Conservation (phyloP, 1,284 basidiomycete genomes). For the Porodaedalea pini region DNA sequence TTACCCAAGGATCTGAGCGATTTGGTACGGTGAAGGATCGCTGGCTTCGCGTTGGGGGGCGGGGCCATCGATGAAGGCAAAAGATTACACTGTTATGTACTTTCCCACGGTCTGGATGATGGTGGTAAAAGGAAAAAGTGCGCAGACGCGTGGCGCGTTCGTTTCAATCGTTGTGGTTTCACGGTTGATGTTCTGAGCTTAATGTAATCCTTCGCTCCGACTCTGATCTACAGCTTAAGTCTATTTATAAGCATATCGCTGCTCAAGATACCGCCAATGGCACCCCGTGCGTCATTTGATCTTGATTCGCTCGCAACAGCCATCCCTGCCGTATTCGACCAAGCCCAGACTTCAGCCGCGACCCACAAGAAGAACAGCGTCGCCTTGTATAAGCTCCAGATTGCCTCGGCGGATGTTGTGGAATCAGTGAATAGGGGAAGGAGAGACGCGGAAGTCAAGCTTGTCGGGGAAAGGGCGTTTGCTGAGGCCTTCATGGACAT, state of each 20-base stretch:
- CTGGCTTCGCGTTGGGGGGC: too few species aligned
- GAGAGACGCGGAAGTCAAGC: conserved; percentile 8
- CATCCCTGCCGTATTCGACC: conserved; percentile 17
- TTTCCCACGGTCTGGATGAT: too few species aligned
- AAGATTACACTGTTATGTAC: too few species aligned
- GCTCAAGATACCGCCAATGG: conserved; percentile 5
- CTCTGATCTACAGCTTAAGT: too few species aligned
- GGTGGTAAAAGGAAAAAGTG: not conserved
- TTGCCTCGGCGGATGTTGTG: conserved; percentile 12
- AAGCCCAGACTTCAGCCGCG: conserved; percentile 19
- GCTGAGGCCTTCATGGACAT: conserved; percentile 18
- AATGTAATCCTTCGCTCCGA: too few species aligned
- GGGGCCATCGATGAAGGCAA: too few species aligned
- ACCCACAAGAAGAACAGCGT: conserved; percentile 23
- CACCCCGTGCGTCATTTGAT: conserved; percentile 13
- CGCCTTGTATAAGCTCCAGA: conserved; percentile 18
- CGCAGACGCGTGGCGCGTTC: not conserved
- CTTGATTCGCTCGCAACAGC: conserved; percentile 10
- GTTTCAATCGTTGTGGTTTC: too few species aligned
- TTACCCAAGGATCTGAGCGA: too few species aligned
- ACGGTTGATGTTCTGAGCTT: too few species aligned
- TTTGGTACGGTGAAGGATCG: too few species aligned
- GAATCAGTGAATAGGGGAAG: conserved; percentile 10
- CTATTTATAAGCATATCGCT: not conserved
- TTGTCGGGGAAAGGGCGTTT: conserved; percentile 19